Evolutionary conservation across 2,329 filamentous ascomycete species (phyloP).

Genomic region (Sclerotinia nivalis): DNA sequence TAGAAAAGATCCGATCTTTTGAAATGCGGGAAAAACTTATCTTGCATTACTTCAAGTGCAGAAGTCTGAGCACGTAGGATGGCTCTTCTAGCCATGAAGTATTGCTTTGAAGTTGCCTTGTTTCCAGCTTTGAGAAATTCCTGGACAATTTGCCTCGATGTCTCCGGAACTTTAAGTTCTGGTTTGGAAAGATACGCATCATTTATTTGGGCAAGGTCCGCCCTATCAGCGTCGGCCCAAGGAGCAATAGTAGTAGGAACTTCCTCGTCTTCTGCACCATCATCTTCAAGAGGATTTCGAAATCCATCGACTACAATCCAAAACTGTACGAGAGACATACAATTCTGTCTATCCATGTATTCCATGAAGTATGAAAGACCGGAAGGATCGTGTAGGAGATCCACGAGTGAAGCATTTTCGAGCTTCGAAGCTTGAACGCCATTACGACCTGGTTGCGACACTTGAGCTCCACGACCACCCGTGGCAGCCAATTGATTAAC

Average conservation of each 20-base stretch:
- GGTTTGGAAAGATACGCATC: slow-evolving; percentile 82
- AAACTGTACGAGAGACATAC: slow-evolving; percentile 92
- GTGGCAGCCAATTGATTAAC: slow-evolving; percentile 77
- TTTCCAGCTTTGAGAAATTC: slow-evolving; percentile 78
- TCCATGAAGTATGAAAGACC: slow-evolving; percentile 99
- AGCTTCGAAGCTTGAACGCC: slow-evolving; percentile 56
- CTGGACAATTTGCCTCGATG: slow-evolving; percentile 68
- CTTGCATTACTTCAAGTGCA: slow-evolving; percentile 81
- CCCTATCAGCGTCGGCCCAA: slow-evolving; percentile 82
- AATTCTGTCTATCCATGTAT: slow-evolving; percentile 89
- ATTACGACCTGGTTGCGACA: slow-evolving; percentile 36
- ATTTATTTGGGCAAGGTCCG: slow-evolving; percentile 87
- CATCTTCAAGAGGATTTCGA: slow-evolving; percentile 88
- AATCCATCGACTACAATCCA: slow-evolving; percentile 98
- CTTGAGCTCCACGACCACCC: slow-evolving; percentile 46
- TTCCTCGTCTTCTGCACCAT: slow-evolving; percentile 66
- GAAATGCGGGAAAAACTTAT: slow-evolving; percentile 78
- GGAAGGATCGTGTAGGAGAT: slow-evolving; percentile 86
- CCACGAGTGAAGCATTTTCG: slow-evolving; percentile 74
- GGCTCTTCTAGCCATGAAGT: slow-evolving; percentile 77
- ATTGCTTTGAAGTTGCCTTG: slow-evolving; percentile 75
- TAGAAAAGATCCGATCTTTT: slow-evolving; percentile 93
- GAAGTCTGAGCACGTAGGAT: slow-evolving; percentile 80
- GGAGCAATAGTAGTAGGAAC: slow-evolving; percentile 60
- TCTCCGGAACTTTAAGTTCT: slow-evolving; percentile 74